Base-by-base conservation (phyloP, 306 rosid genomes). In the Elaeagnus macrophylla region DNA sequence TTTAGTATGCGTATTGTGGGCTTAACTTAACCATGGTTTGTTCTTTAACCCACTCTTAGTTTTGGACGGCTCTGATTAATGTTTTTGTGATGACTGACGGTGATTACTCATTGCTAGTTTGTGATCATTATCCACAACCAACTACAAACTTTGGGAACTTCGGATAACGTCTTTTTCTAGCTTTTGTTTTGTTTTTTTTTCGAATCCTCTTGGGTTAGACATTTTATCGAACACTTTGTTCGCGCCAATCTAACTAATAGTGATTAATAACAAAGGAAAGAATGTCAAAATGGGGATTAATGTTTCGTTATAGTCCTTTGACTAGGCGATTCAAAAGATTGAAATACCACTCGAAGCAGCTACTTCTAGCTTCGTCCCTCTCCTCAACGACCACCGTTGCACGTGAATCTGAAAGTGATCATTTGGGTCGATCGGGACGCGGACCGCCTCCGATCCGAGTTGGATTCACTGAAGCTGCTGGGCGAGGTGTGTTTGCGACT, bases 401-500 rank as follows among this genome's bases (percentile, higher is more conserved):
- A 25, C 15, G 14, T 39, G 50, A 12, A 8, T 48, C 56, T 7
- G 57, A 15, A 12, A 54, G 48, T 46, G 67, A 62, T 16, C 19
- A 20, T 48, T 45, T 79, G 18, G 60, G 14, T 46, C 71, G 62
- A 64, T 57, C 64, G 59, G 69, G 36, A 67, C 65, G 67, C 56
- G 72, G 37, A 18, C 83, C 84, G 37, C 97, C 88, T 32, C 97
- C 95, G 5, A 79, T 86, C 59, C 87, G 72, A 47, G 97, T 86
- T 37, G 76, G 60, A 5, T 68, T 79, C 56, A 86, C 97, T 12
- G 79, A 70, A 56, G 70, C 86, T 0, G 78, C 79, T 10, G 94
- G 97, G 25, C 85, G 97, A 10, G 95, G 88, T 9, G 86, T 86
- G 19, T 86, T 90, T 64, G 86, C 94, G 38, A 81, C 84, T 13